phyloP scores from a whole-genome alignment of 108 stramenopile species.

The Mayamaea pseudoterrestris region DNA sequence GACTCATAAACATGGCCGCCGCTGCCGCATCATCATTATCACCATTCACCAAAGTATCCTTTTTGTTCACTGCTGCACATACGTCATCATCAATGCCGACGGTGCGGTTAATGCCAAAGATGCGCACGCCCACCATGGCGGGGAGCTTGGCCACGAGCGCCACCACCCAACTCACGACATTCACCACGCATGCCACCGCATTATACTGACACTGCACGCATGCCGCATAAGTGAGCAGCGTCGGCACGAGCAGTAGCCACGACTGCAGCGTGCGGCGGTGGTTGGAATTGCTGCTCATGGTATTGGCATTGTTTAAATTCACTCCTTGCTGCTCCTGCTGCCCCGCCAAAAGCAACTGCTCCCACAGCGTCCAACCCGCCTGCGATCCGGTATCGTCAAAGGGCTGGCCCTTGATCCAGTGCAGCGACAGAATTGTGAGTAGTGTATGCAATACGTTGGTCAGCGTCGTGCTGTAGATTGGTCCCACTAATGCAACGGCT shows the following conservation, averaged over 20 bases:
- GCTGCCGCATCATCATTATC: too few relatives aligned
- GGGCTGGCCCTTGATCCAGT: conserved; percentile 81
- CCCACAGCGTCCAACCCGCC: conserved; percentile 80
- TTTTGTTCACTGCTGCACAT: not conserved
- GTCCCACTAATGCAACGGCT: not conserved
- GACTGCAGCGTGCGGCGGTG: too few relatives aligned
- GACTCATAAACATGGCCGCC: too few relatives aligned
- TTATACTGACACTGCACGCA: conserved; percentile 67
- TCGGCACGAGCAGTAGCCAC: conserved; percentile 68
- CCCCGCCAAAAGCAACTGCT: conserved; percentile 70
- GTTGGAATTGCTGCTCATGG: conserved; percentile 24
- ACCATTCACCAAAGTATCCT: too few relatives aligned
- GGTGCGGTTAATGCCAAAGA: conserved; percentile 93
- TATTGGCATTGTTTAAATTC: conserved; percentile 2
- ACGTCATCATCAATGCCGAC: conserved; percentile 81
- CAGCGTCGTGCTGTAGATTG: conserved; percentile 38
- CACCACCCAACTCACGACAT: conserved; percentile 76
- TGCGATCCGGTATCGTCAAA: conserved; percentile 75
- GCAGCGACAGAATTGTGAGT: conserved; percentile 54
- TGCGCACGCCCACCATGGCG: conserved; percentile 90
- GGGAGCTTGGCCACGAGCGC: conserved; percentile 81
- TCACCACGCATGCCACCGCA: conserved; percentile 33
- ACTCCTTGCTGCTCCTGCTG: conserved; percentile 17
- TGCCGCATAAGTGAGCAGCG: conserved; percentile 60
- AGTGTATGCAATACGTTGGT: conserved; percentile 51